Evolutionary conservation across 1,139 yeast genomes (phyloP), one percentile per base, ranked within the genome.

Genomic region (Suhomyces yuchorum): DNA sequence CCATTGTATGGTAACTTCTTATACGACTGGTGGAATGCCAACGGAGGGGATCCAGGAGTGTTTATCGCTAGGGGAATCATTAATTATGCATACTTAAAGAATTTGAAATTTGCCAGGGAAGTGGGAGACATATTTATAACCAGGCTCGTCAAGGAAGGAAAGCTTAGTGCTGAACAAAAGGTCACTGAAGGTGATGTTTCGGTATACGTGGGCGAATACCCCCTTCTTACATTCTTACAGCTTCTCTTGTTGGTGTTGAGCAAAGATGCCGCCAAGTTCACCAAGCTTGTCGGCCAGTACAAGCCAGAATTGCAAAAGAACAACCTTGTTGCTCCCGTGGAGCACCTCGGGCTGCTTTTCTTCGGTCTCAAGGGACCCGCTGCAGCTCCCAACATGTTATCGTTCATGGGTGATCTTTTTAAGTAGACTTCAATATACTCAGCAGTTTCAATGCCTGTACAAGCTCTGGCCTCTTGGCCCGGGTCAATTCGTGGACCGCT

Each of bases 331-430:
- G 67, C 68, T 2, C 75, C 81, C 11, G 69, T 80, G 36, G 82
- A 78, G 40, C 78, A 75, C 46, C 62, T 86, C 49, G 77, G 78
- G 3, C 71, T 73, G 44, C 62, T 76, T 28, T 73, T 71, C 55
- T 75, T 68, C 52, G 62, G 61, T 23, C 65, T 75, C 53, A 44
- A 43, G 45, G 50, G 50, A 32, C 50, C 50, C 1, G 47, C 50
- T 20, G 45, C 44, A 7, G 50, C 50, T 14, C 50, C 76, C 15
- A 89, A 90, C 61, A 74, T 88, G 73, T 70, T 92, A 59, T 93
- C 90, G 57, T 76, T 92, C 73, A 88, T 92, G 96, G 85, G 95
- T 19, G 90, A 91, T 28, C 73, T 91, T 47, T 77, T 89, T 56
- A 74, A 74, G 56, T 75, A 61, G 41, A 47, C 8, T 23, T 37